phyloP scores from a whole-genome alignment of 2,329 filamentous ascomycete species.

The Trichoderma gracile region DNA sequence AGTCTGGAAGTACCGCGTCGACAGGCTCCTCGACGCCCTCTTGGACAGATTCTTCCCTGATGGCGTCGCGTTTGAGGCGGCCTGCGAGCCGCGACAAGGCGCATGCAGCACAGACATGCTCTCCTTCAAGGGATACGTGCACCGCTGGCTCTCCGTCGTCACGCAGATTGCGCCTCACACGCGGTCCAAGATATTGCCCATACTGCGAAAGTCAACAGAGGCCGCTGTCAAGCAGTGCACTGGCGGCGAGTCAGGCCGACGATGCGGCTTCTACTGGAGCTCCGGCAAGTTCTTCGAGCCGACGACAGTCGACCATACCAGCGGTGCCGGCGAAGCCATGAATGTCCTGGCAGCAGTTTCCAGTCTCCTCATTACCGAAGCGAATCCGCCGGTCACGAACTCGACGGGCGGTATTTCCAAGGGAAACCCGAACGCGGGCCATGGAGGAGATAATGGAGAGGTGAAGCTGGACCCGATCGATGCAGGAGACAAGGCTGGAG shows the following conservation, averaged over 20 bases:
- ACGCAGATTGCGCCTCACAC: constrained; percentile 64
- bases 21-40: constrained; percentile 55
- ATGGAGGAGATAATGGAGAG: constrained; percentile 36
- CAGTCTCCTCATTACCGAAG: constrained; percentile 48
- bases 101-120: constrained; percentile 71
- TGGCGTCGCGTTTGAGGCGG: constrained; percentile 63
- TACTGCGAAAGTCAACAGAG: constrained; percentile 57
- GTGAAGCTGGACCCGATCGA: constrained; percentile 39
- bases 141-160: constrained; percentile 63
- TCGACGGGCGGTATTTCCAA: constrained; percentile 52
- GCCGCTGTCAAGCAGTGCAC: constrained; percentile 65
- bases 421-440: constrained; percentile 46
- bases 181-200: constrained; percentile 54
- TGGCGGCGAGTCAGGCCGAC: constrained; percentile 57
- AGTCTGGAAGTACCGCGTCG: constrained; percentile 57
- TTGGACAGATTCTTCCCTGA: constrained; percentile 56
- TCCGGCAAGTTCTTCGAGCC: constrained; percentile 46
- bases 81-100: constrained; percentile 59
- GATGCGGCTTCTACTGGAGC: constrained; percentile 67
- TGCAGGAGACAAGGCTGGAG: constrained; percentile 49
- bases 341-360: constrained; percentile 58
- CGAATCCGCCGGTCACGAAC: constrained; percentile 46
- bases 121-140: constrained; percentile 70
- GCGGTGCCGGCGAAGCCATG: constrained; percentile 61
- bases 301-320: constrained; percentile 53